A percentile compares a stretch with the other conserved stretches of the same genome.
These are phyloP conservation scores for Leishmania tropica DNA, from an alignment of 208 protist species.

Conservation along the genomic window DNA sequence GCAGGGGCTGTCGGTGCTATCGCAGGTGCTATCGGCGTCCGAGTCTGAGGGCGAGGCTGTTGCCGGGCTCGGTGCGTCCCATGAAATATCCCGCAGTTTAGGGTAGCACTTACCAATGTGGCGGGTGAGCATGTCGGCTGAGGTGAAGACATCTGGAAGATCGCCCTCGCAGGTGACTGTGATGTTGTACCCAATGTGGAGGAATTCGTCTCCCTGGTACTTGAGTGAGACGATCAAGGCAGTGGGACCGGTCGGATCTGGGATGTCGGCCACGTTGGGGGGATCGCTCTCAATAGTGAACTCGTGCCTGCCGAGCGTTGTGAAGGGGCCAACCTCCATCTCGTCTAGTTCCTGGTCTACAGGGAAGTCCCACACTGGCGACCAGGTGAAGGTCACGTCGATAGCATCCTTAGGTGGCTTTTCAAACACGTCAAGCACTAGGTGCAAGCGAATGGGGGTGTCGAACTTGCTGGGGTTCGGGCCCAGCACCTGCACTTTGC, in stretches of 20 bases:
- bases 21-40: neutral
- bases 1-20: neutral
- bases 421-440: constrained; percentile 77
- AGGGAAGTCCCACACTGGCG: constrained; percentile 82
- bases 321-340: constrained; percentile 77
- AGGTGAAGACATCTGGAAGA: constrained; percentile 77
- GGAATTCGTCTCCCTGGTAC: constrained; percentile 70
- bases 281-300: constrained; percentile 71
- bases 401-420: constrained; percentile 45
- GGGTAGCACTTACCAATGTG: constrained; percentile 60
- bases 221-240: constrained; percentile 70
- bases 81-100: constrained; percentile 35
- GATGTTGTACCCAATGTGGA: constrained; percentile 82
- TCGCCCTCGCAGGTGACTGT: constrained; percentile 63
- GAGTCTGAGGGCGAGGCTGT: neutral
- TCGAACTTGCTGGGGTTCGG: constrained; percentile 52
- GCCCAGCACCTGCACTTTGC: constrained; percentile 47
- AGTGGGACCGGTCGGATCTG: constrained; percentile 81
- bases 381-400: constrained; percentile 79
- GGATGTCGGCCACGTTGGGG: constrained; percentile 65
- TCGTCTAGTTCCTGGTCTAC: constrained; percentile 84
- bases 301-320: constrained; percentile 65
- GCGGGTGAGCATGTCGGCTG: constrained; percentile 45
- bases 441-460: constrained; percentile 50
- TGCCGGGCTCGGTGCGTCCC: constrained; percentile 20